Conservation (phyloP, 2,329 filamentous ascomycete genomes). For the Penicillium sp. region DNA sequence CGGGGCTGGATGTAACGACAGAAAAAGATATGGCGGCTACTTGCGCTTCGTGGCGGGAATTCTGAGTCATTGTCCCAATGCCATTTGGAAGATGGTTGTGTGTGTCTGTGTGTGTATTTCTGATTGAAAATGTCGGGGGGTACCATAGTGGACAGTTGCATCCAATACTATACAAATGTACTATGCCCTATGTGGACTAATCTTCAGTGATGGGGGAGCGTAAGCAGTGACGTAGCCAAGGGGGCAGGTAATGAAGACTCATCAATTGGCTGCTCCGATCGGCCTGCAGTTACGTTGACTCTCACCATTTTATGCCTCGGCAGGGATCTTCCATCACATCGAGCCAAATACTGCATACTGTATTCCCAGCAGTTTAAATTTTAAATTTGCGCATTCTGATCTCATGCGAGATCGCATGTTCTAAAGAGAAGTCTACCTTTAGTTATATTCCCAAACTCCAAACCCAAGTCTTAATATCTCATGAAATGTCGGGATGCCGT, state of each 20-base stretch:
- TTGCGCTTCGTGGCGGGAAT: conserved; percentile 21
- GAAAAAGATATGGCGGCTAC: conserved; percentile 21
- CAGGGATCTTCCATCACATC: not conserved
- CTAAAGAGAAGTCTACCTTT: not conserved
- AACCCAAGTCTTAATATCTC: conserved; percentile 2
- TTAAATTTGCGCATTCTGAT: not conserved
- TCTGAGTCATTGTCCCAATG: not conserved
- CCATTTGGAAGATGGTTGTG: not conserved
- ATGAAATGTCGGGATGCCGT: not conserved
- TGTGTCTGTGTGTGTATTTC: not conserved
- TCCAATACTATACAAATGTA: not conserved
- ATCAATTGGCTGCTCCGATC: conserved; percentile 23
- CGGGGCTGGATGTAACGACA: conserved; percentile 6
- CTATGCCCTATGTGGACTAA: no score
- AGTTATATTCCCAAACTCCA: conserved; percentile 11
- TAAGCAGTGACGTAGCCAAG: conserved; percentile 10
- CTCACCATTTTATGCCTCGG: not conserved
- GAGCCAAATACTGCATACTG: no score
- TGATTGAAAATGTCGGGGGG: not conserved
- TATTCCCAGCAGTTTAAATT: not conserved
- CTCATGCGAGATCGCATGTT: not conserved
- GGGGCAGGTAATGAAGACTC: conserved; percentile 10
- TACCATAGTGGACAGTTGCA: not conserved
- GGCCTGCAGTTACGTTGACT: not conserved
- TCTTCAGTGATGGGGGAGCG: no score